A percentile compares a stretch with the other conserved stretches of the same genome.
These are phyloP conservation scores for Aspergillus steynii DNA, from an alignment of 495 filamentous ascomycete species.

Conservation along the genomic window DNA sequence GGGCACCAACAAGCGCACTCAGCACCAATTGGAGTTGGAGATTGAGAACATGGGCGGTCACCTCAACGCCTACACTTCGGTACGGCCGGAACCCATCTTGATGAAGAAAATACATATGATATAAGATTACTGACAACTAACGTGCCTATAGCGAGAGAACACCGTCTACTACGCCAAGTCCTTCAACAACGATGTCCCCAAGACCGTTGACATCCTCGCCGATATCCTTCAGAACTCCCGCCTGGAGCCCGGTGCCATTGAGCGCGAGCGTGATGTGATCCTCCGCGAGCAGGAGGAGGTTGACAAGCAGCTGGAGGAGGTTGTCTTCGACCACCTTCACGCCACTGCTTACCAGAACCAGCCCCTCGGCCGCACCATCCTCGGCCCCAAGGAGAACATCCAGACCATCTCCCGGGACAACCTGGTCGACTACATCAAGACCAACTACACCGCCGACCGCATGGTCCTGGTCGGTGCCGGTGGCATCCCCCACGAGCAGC, in stretches of 20 bases:
- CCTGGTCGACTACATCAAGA: conserved; percentile 93
- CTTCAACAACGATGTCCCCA: conserved; percentile 95
- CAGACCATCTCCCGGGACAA: conserved; percentile 89
- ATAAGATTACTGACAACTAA: conserved; percentile 24
- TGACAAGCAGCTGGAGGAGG: conserved; percentile 98
- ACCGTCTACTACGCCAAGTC: conserved; percentile 99
- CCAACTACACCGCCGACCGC: conserved; percentile 98
- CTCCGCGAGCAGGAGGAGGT: conserved; percentile 99
- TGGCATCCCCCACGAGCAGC: conserved; percentile 87
- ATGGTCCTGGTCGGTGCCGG: conserved; percentile 98
- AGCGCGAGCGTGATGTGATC: conserved; percentile 97
- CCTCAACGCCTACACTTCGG: conserved; percentile 99
- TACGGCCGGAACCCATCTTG: conserved; percentile 52
- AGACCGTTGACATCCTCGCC: conserved; percentile 94
- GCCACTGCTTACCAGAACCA: conserved; percentile 96
- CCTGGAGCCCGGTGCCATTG: conserved; percentile 87
- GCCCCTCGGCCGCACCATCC: conserved; percentile 94
- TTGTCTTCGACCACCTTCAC: conserved; percentile 99
- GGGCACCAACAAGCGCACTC: conserved; percentile 90
- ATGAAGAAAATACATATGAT: background rate
- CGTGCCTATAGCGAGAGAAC: conserved; percentile 76
- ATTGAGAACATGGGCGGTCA: conserved; percentile 99
- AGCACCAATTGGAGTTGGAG: conserved; percentile 96
- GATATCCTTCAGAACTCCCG: conserved; percentile 99
- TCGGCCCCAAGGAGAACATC: conserved; percentile 98